Conservation (phyloP, 768 basidiomycete species). For the Cytidiella melzeri region DNA sequence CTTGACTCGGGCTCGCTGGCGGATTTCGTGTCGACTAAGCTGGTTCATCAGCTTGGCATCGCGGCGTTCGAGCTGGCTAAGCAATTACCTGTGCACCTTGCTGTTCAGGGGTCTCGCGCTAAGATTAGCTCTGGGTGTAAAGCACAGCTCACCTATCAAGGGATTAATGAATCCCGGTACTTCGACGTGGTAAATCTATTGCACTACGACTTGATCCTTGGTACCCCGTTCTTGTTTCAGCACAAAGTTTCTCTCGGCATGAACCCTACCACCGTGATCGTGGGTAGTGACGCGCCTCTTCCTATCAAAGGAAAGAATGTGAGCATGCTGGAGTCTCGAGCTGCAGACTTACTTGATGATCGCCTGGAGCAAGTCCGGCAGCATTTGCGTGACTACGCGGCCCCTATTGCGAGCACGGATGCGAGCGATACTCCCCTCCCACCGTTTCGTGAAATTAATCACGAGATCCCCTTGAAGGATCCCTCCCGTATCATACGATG, state of each 20-base stretch:
- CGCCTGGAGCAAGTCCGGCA: conserved; percentile 8
- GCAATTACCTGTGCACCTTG: conserved; percentile 33
- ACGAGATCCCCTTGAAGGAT: conserved; percentile 6
- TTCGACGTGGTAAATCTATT: conserved; percentile 25
- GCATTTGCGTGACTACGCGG: conserved; percentile 12
- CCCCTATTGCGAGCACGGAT: too few relatives aligned
- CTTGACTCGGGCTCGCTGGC: too few relatives aligned
- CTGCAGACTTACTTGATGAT: conserved; percentile 13
- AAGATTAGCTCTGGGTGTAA: too few relatives aligned
- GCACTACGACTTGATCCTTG: conserved; percentile 25
- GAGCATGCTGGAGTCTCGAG: conserved; percentile 11
- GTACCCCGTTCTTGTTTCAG: conserved; percentile 28
- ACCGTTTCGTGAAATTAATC: conserved; percentile 7
- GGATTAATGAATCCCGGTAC: conserved; percentile 20
- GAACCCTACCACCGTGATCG: conserved; percentile 15
- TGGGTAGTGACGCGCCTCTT: conserved; percentile 12
- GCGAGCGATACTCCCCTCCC: too few relatives aligned
- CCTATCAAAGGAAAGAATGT: conserved; percentile 13
- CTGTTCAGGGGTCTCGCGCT: conserved; percentile 36
- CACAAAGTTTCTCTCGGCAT: conserved; percentile 18
- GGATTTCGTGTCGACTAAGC: conserved; percentile 34
- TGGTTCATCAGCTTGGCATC: conserved; percentile 33
- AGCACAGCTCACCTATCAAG: conserved; percentile 29
- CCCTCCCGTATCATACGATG: not conserved
- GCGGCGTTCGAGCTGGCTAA: conserved; percentile 19